Base-by-base conservation (phyloP, 345 rosid genomes). In the Trapa bicornis region DNA sequence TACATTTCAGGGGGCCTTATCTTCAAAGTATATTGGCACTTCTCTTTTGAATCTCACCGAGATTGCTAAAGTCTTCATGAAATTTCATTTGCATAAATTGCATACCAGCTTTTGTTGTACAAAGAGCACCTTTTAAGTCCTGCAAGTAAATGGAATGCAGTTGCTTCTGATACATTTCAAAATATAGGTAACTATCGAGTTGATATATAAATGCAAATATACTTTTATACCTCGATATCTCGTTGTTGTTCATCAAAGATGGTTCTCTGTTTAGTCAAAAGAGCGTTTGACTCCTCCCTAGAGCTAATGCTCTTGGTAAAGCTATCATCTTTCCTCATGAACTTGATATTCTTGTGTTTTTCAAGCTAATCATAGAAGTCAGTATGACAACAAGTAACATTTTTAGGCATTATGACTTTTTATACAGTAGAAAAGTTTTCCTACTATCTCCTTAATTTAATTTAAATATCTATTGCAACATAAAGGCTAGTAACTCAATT, bases 51-150 rank as follows among this genome's bases (percentile, higher is more conserved):
- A 57, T 41, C 54, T 61, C 84, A 91, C 99, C 89, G 60, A 91
- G 90, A 79, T 78, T 83, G 76, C 76, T 81, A 72, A 89, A 87
- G 76, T 91, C 99, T 81, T 94, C 91, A 33, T 80, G 89, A 74
- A 88, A 83, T 68, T 88, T 86, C 85, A 79, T 84, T 79, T 89
- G 96, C 78, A 94, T 85, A 72, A 75, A 86, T 65, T 88, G 89
- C 85, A 94, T 86, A n/a, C 97, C 99, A 73, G 89, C 87, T 80
- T 84, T 94, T 70, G 97, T 84, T 68, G 85, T 74, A 72, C 72
- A 76, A 47, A 89, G 81, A 62, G 82, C 75, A 67, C 80, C 84
- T 76, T 83, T 88, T 71, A 94, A 66, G 74, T 88, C 97, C 99
- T 94, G 70, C 38, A 64, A 64, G 35, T 33, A 65, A 13, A 54